Base-by-base conservation (phyloP, 2,329 filamentous ascomycete species). In the Pseudocercospora cruenta region DNA sequence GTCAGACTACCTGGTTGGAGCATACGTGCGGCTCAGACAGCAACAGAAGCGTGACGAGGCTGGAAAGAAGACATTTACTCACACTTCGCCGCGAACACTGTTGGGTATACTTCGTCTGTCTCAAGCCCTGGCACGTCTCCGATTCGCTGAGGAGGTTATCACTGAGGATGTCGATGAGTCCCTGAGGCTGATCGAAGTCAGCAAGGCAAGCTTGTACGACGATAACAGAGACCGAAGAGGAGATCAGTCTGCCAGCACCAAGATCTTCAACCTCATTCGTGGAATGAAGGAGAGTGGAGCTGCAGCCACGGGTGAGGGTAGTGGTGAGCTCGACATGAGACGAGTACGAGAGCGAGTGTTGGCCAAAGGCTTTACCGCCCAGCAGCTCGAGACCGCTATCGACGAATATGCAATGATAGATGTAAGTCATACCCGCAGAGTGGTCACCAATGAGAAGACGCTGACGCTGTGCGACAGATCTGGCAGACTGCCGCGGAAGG, bases 141-240 rank as follows among this genome's bases (percentile, higher is more conserved):
- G 94, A 5, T 99, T 99, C 82, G 90, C 90, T 72, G 88, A 91
- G 63, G 85, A 89, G 68, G 95, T 98, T 58, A 89, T 92, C 61
- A 90, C 91, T 62, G 94, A 97, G 73, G 95, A 99, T 79, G 94
- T 98, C 5, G 95, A 99, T 75, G 95, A 99, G 82, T 94, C 95
- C 1, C 82, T 99, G 70, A 88, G 95, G 61, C 86, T 99, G 58
- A 86, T 96, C 58, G 94, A 98, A 79, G 93, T 96, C 64, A 95
- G 92, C 80, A 98, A 98, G 82, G 92, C 96, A 67, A 94, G 90
- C 71, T 82, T 99, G 74, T 91, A 94, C 75, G 87, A 89, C 33
- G 92, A 96, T 69, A 84, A 86, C 76, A 75, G 84, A 58, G 82
- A 84, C 60, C 83, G 88, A 58, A 70, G 77, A 55, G 86, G 89